phyloP scores from a whole-genome alignment of 2,329 filamentous ascomycete species.

The Mycogone perniciosa region DNA sequence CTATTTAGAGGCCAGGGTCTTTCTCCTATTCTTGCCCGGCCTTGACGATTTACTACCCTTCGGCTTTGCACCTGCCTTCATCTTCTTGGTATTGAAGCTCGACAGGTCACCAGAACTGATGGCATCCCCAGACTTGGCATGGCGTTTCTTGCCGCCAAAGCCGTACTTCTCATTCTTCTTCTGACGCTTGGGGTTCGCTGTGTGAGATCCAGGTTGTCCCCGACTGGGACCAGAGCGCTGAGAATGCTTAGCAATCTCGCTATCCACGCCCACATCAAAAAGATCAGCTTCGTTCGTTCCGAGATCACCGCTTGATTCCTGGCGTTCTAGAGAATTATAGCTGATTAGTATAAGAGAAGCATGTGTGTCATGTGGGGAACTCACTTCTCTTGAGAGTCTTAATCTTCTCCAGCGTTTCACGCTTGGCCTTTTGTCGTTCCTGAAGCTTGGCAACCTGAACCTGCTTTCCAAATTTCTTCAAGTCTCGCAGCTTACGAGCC shows the following conservation, averaged over 20 bases:
- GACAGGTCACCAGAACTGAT: conserved; percentile 72
- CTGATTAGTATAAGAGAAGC: not conserved
- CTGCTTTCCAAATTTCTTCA: conserved; percentile 99
- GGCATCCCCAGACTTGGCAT: conserved; percentile 86
- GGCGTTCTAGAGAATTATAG: conserved; percentile 61
- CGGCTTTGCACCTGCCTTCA: conserved; percentile 55
- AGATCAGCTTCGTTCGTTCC: conserved; percentile 75
- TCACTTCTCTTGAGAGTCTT: conserved; percentile 90
- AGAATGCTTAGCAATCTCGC: conserved; percentile 44
- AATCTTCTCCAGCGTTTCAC: conserved; percentile 91
- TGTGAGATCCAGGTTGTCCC: conserved; percentile 21
- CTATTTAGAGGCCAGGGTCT: conserved; percentile 31
- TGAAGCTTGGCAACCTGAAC: conserved; percentile 95
- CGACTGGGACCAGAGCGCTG: conserved; percentile 34
- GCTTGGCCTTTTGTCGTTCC: conserved; percentile 88
- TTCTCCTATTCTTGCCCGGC: conserved; percentile 47
- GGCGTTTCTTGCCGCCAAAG: conserved; percentile 91
- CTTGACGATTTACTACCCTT: conserved; percentile 35
- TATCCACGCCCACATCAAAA: conserved; percentile 84
- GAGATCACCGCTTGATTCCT: conserved; percentile 56
- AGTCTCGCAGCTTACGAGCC: conserved; percentile 82
- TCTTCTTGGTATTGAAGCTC: conserved; percentile 72
- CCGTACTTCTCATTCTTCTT: conserved; percentile 96
- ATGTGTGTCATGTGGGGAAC: conserved; percentile 30
- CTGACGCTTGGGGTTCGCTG: conserved; percentile 64